Evolutionary conservation across 2,329 filamentous ascomycete genomes (phyloP).

Genomic region (Cladosporium sp.): DNA sequence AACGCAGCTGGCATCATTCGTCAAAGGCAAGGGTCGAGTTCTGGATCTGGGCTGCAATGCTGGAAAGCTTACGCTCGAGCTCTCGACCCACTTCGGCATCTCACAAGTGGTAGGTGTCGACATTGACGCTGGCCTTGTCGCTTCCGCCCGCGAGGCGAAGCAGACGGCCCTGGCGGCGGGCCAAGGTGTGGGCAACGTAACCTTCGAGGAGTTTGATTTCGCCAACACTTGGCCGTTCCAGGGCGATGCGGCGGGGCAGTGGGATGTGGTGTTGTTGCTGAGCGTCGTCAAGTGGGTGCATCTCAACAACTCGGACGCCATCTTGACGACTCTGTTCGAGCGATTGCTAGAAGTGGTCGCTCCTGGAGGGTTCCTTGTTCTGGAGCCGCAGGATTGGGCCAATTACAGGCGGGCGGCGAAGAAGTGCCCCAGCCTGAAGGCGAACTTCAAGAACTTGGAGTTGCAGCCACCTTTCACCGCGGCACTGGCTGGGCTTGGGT

Average conservation of each 20-base stretch:
- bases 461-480: constrained; percentile 2
- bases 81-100: constrained; percentile 3
- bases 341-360: constrained; percentile 1
- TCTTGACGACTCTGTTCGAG: background rate
- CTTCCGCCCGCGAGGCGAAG: constrained; percentile 3
- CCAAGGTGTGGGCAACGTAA: background rate
- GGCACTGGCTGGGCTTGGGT: background rate
- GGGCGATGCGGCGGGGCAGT: background rate
- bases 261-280: constrained; percentile 3
- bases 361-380: constrained; percentile 2
- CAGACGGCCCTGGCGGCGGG: background rate
- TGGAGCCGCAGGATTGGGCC: constrained; percentile 7
- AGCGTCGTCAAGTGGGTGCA: constrained; percentile 10
- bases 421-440: constrained; percentile 5
- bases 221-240: constrained; percentile 9
- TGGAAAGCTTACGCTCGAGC: constrained; percentile 5
- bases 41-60: constrained; percentile 8
- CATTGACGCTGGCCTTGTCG: background rate
- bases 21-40: background rate
- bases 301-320: constrained; percentile 5
- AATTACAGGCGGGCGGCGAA: constrained; percentile 6
- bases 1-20: background rate
- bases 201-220: constrained; percentile 10
- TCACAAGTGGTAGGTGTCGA: constrained; percentile 5
- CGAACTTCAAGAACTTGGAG: constrained; percentile 5